phyloP scores from a whole-genome alignment of 768 basidiomycete species.

The Termitomyces heimii region DNA sequence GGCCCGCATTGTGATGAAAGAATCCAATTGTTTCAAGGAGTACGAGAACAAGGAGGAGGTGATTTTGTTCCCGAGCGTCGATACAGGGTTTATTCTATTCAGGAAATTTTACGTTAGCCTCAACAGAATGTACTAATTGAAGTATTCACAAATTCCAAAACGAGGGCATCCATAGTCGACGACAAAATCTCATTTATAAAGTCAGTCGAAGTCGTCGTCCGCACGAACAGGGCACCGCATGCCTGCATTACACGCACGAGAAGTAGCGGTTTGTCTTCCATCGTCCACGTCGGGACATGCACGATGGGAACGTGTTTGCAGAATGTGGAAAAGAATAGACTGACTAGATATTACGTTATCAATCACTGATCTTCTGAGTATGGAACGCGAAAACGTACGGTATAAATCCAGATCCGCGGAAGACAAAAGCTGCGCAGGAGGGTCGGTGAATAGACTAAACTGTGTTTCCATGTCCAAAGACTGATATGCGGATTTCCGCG shows the following conservation, averaged over 20 bases:
- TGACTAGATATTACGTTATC: conserved; percentile 25
- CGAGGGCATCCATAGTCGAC: conserved; percentile 39
- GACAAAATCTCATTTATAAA: conserved; percentile 43
- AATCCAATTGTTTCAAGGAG: conserved; percentile 53
- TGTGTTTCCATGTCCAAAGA: not conserved
- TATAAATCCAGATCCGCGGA: conserved; percentile 51
- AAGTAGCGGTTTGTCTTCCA: conserved; percentile 41
- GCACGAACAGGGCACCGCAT: conserved; percentile 55
- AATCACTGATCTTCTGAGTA: not conserved
- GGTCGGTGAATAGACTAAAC: not conserved
- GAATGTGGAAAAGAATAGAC: conserved; percentile 50
- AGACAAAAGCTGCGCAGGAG: conserved; percentile 16
- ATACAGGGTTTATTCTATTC: too few species aligned
- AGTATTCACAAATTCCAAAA: conserved; percentile 49
- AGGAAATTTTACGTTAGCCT: too few species aligned
- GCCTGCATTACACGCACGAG: conserved; percentile 53
- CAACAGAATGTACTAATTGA: conserved; percentile 1
- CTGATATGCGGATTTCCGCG: conserved; percentile 14
- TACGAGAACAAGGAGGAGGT: too few species aligned
- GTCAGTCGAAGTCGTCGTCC: conserved; percentile 36
- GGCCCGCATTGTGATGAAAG: conserved; percentile 44
- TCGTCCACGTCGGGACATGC: conserved; percentile 47
- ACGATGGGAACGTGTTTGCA: conserved; percentile 49
- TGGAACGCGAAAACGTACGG: conserved; percentile 32
- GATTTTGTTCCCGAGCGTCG: too few species aligned